Evolutionary conservation across 768 basidiomycete species (phyloP), one percentile per base, ranked within the genome.

Genomic region (Lentinula edodes): DNA sequence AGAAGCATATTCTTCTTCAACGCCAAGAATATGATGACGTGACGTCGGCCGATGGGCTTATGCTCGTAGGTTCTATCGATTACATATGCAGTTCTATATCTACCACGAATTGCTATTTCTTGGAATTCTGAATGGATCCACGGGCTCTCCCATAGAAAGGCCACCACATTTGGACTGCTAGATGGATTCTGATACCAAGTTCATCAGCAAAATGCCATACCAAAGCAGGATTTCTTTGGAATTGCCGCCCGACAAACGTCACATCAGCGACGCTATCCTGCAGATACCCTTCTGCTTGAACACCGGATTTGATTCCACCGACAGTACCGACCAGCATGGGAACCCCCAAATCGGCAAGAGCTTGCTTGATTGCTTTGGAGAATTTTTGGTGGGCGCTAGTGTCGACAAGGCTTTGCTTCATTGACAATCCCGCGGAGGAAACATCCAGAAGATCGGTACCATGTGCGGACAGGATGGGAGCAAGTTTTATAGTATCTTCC

Each of bases 391-490:
- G 85, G 65, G 76, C 77, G 5, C 71, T 73, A 0, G 74, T 74
- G 18, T 61, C 55, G 23, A 72, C 70, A 39, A 78, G 67, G 56
- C 73, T 72, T 61, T 83, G 82, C 46, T 67, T 66, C 1, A 77
- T 68, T 59, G 78, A 74, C 53, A 79, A 82, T 0, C 90, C 92
- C 3, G 85, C 90, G 0, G 80, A 78, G 4, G 86, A 88, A 41
- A 90, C 81, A 65, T 93, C 91, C 48, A 93, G 72, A 39, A 93
- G 74, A 71, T 93, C 92, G 53, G 93, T 81, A 7, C 90, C 90
- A 48, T 84, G 79, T 9, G 82, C 78, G n/a, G 76, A 76, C 10
- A 93, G 78, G 62, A 86, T 79, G n/a, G 76, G 73, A 2, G 86
- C 82, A 23, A 93, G 74, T 35, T 78, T 74, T 32, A 82, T 82